Evolutionary conservation across 176 grass and related monocot genomes (phyloP), one percentile per base, ranked within the genome.

Genomic region (Neostapfia colusana): DNA sequence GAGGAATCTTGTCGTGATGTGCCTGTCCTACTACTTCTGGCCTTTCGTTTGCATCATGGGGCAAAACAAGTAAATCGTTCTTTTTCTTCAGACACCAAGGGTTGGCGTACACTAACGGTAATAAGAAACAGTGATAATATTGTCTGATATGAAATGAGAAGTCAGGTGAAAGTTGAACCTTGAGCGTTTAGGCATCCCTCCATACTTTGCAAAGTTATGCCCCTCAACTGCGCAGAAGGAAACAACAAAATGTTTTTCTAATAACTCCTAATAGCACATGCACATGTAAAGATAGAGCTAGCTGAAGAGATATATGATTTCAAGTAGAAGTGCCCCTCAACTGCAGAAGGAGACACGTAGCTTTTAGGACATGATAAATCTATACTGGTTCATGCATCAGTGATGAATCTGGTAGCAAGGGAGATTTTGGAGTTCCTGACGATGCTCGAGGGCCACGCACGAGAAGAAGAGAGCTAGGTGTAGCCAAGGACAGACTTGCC

Each of bases 401-500:
- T 27, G 2, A 20, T 51, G 17, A 42, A 79, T 10, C 42, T 31
- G 65, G 45, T 31, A 57, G 6, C 35, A 61, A 43, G 58, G 35
- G 3, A 31, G 1, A 35, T 79, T 24, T 31, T 57, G 34, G 38
- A 57, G 12, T 10, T 74, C 63, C 57, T 54, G 54, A 48, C 13
- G 31, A 46, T 88, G 76, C 86, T 80, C 0, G 44, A 59, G 63
- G 76, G 56, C 79, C 83, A 86, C 43, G 48, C 83, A 65, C 79
- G 63, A 86, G 83, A 90, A 82, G 83, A 74, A 79, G 83, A 83
- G 75, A 90, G 45, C 75, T 58, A 86, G 70, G 58, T 83, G 83
- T 90, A 90, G 88, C 88, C 83, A 86, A 86, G 83, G 79, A 86
- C 83, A 83, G 48, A 72, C 88, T 74, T 86, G 88, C 88, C 83